Evolutionary conservation across 108 stramenopile species (phyloP).

Genomic region (Aurantiochytrium sp.): DNA sequence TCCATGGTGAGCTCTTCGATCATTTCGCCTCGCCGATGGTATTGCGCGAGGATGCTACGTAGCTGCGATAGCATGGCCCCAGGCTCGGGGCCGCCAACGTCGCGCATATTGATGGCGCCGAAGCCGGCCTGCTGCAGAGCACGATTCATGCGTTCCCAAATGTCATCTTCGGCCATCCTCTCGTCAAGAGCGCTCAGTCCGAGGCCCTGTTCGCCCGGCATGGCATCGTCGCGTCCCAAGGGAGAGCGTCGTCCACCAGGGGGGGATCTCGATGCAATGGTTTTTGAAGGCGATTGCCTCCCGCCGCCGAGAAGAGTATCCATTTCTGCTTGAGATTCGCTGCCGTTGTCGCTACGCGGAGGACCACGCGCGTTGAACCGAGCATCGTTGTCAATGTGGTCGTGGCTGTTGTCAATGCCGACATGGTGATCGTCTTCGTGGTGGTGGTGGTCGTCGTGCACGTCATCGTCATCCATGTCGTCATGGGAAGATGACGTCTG

Average conservation of each 20-base stretch:
- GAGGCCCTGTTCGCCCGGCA: not conserved
- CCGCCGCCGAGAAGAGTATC: too few relatives aligned
- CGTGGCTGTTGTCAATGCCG: not conserved
- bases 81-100: not conserved
- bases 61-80: not conserved
- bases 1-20: slow-evolving; percentile 1
- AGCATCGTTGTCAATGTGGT: not conserved
- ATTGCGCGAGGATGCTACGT: not conserved
- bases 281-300: too few relatives aligned
- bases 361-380: not conserved
- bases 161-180: not conserved
- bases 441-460: not conserved
- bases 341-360: too few relatives aligned
- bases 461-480: not conserved
- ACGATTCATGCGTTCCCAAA: not conserved
- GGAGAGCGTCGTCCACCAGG: too few relatives aligned
- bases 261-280: too few relatives aligned
- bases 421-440: not conserved
- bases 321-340: too few relatives aligned
- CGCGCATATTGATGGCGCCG: not conserved
- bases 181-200: not conserved
- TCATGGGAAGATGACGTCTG: not conserved
- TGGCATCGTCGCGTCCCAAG: not conserved
- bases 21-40: not conserved
- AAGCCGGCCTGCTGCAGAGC: not conserved